Percentiles rank a stretch among this genome's conserved stretches.
Evolutionary conservation across 495 filamentous ascomycete genomes (phyloP).

Genomic region (Aspergillus asperescens): DNA sequence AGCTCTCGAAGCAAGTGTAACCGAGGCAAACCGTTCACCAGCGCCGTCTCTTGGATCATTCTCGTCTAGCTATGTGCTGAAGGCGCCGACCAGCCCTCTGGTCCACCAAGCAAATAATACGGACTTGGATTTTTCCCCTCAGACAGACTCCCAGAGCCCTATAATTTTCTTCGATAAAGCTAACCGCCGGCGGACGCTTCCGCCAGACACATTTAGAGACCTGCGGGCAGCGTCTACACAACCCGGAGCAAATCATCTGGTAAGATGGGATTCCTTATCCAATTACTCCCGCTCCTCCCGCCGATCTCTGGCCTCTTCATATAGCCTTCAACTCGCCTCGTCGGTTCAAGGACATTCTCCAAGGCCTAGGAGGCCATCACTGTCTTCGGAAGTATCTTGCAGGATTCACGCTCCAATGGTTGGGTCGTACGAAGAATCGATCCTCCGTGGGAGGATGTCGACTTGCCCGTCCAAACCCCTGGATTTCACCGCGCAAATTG

Average conservation of each 20-base stretch:
- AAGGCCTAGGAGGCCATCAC: constrained; percentile 62
- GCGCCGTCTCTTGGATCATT: constrained; percentile 69
- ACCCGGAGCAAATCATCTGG: constrained; percentile 15
- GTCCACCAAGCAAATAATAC: constrained; percentile 87
- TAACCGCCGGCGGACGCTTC: constrained; percentile 56
- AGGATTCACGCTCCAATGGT: constrained; percentile 91
- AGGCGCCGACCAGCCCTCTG: constrained; percentile 86
- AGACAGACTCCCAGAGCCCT: constrained; percentile 24
- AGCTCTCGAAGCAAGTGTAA: constrained; percentile 13
- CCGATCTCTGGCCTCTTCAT: constrained; percentile 62
- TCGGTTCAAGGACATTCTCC: constrained; percentile 57
- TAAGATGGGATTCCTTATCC: constrained; percentile 45
- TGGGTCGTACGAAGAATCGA: constrained; percentile 96
- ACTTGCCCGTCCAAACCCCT: constrained; percentile 91
- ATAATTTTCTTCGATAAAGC: constrained; percentile 39
- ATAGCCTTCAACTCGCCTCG: constrained; percentile 51
- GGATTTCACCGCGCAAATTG: constrained; percentile 92
- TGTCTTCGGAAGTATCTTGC: constrained; percentile 67
- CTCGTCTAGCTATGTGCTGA: constrained; percentile 77
- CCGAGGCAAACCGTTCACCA: constrained; percentile 30
- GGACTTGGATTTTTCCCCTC: constrained; percentile 63
- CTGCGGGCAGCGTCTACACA: constrained; percentile 35
- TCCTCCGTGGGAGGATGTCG: constrained; percentile 92
- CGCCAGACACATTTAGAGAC: constrained; percentile 49
- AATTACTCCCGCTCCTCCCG: constrained; percentile 69